Evolutionary conservation across 73 alveolate genomes (phyloP).

Genomic region (Stentor roeselii): DNA sequence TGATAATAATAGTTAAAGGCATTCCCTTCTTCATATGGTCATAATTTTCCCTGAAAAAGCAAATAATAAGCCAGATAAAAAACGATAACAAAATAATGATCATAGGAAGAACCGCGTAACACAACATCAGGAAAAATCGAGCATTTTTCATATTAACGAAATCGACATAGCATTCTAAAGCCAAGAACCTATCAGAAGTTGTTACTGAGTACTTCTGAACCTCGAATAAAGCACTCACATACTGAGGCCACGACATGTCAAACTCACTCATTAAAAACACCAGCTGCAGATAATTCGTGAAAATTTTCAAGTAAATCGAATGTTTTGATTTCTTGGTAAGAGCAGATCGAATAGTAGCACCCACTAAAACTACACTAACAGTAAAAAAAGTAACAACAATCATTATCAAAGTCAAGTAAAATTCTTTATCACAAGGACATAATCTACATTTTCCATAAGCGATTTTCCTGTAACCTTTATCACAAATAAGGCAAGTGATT

Average conservation of each 20-base stretch:
- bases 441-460: slow-evolving; percentile 33
- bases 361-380: slow-evolving; percentile 16
- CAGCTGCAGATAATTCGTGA: slow-evolving; percentile 51
- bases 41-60: no score
- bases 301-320: slow-evolving; percentile 35
- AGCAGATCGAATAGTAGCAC: slow-evolving; percentile 51
- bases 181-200: slow-evolving; percentile 31
- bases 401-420: slow-evolving; percentile 16
- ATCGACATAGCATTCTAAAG: slow-evolving; percentile 43
- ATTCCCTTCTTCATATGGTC: not conserved
- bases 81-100: not conserved
- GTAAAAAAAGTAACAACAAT: slow-evolving; percentile 10
- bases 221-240: slow-evolving; percentile 25
- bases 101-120: not conserved
- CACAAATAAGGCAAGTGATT: slow-evolving; percentile 50
- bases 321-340: slow-evolving; percentile 23
- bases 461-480: slow-evolving; percentile 37
- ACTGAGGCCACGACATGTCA: slow-evolving; percentile 47
- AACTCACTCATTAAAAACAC: slow-evolving; percentile 35
- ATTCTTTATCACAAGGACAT: slow-evolving; percentile 42
- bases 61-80: not conserved
- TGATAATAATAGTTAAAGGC: not conserved
- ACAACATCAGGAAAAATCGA: not conserved
- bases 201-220: slow-evolving; percentile 34
- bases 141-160: no score